phyloP scores from a whole-genome alignment of 176 grass and related monocot species.

The Alopecurus myosuroides region DNA sequence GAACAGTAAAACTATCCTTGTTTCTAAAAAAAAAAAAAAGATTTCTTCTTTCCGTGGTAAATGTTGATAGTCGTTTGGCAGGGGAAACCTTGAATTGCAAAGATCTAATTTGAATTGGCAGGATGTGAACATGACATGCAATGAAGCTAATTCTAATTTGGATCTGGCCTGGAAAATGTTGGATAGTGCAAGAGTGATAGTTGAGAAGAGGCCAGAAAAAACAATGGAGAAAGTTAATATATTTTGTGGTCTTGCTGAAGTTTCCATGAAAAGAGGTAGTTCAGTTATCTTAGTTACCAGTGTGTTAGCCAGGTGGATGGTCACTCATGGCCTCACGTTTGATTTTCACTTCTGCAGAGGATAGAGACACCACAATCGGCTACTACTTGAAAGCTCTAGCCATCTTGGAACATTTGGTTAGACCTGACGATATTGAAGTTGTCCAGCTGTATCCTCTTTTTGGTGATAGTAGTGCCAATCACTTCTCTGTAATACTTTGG shows the following conservation, averaged over 20 bases:
- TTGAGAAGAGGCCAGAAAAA: slow-evolving; percentile 53
- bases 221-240: slow-evolving; percentile 71
- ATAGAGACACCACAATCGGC: slow-evolving; percentile 61
- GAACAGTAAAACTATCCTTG: background rate
- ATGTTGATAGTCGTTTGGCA: slow-evolving; percentile 27
- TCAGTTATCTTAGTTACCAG: background rate
- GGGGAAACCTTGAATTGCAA: slow-evolving; percentile 44
- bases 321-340: slow-evolving; percentile 1
- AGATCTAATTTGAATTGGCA: no score
- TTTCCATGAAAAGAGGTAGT: slow-evolving; percentile 79
- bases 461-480: background rate
- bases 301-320: background rate
- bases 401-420: slow-evolving; percentile 63
- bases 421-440: slow-evolving; percentile 58
- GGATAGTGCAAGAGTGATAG: slow-evolving; percentile 84
- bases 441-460: slow-evolving; percentile 74
- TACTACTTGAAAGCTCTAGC: slow-evolving; percentile 76
- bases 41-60: background rate
- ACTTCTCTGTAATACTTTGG: no score
- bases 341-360: slow-evolving; percentile 51
- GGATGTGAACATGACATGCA: slow-evolving; percentile 32
- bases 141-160: slow-evolving; percentile 83
- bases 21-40: background rate
- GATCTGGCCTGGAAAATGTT: slow-evolving; percentile 93
- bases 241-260: slow-evolving; percentile 68